Evolutionary conservation across 345 rosid genomes (phyloP).

Genomic region (Moricandia arvensis): DNA sequence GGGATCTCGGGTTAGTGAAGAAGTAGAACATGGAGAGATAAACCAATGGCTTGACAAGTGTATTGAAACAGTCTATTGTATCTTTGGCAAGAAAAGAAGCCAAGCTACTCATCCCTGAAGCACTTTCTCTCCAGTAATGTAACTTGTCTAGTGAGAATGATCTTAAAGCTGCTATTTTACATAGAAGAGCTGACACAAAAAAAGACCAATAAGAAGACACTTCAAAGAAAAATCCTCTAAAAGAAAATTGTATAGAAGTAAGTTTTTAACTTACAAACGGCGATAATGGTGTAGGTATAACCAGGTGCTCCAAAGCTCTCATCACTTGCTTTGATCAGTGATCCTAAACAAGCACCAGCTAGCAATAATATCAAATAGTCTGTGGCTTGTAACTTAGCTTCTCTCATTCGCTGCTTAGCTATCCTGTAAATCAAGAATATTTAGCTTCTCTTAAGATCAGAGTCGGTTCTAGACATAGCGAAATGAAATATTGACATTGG

Average conservation of each 20-base stretch:
- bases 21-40: constrained; percentile 90
- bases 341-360: constrained; percentile 94
- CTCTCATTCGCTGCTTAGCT: constrained; percentile 78
- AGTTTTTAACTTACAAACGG: constrained; percentile 72
- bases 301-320: constrained; percentile 70
- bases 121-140: constrained; percentile 93
- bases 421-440: constrained; percentile 56
- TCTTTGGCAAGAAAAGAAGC: constrained; percentile 96
- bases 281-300: constrained; percentile 76
- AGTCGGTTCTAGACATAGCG: not conserved
- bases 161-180: constrained; percentile 90
- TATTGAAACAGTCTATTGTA: constrained; percentile 77
- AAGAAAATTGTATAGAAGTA: not conserved
- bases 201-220: not conserved
- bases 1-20: constrained; percentile 88
- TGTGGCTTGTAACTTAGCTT: constrained; percentile 70
- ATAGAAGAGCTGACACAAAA: constrained; percentile 71
- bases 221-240: not conserved
- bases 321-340: constrained; percentile 57
- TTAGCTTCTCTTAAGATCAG: not conserved
- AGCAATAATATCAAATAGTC: constrained; percentile 86
- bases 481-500: not conserved
- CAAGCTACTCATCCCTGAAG: constrained; percentile 89
- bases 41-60: constrained; percentile 77
- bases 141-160: constrained; percentile 83